These are phyloP conservation scores for Colletotrichum sp. DNA, from an alignment of 2,329 filamentous ascomycete species.

Conservation along the genomic window DNA sequence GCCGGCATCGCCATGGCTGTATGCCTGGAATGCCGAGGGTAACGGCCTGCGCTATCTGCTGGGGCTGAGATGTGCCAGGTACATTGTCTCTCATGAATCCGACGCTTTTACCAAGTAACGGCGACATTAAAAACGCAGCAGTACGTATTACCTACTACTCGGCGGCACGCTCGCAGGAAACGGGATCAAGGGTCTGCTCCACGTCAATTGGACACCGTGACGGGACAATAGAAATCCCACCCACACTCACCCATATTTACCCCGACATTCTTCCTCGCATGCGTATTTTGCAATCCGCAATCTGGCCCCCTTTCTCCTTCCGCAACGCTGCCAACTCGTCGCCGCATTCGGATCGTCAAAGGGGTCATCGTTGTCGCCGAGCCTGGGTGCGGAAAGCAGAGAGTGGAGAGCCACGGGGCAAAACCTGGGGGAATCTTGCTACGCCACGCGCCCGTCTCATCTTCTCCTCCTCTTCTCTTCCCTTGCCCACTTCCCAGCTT, in stretches of 20 bases:
- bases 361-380: neutral
- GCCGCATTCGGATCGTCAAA: slow-evolving; percentile 2
- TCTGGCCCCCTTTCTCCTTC: neutral
- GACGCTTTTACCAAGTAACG: neutral
- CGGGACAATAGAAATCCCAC: neutral
- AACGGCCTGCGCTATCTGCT: neutral
- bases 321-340: neutral
- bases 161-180: neutral
- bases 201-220: neutral
- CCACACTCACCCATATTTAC: neutral
- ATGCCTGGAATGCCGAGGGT: neutral
- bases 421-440: slow-evolving; percentile 16
- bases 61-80: neutral
- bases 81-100: neutral
- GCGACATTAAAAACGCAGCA: neutral
- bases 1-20: neutral
- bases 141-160: neutral
- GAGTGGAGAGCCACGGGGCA: neutral
- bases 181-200: neutral
- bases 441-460: slow-evolving; percentile 9
- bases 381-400: neutral
- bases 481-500: neutral
- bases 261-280: neutral
- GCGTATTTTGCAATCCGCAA: neutral
- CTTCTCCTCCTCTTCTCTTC: neutral